Percentiles rank a stretch among this genome's conserved stretches.
These are phyloP conservation scores for Haplosporangium sp. DNA, from an alignment of 371 early-diverging fungal species.

Conservation along the genomic window DNA sequence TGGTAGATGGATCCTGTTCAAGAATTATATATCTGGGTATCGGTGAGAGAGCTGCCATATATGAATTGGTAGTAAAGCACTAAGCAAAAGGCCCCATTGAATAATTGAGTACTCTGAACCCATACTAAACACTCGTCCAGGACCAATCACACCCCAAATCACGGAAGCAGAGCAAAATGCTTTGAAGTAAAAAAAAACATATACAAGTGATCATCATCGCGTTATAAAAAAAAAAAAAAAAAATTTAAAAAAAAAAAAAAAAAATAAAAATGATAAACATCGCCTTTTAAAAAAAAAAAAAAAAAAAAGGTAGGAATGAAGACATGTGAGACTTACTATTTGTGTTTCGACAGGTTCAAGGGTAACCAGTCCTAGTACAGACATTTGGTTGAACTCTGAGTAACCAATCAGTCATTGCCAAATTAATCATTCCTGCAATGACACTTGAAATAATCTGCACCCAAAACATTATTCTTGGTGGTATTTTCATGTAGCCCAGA, in stretches of 20 bases:
- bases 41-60: conserved; percentile 27
- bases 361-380: conserved; percentile 60
- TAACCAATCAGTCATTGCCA: conserved; percentile 72
- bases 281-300: no score
- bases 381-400: conserved; percentile 70
- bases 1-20: conserved; percentile 72
- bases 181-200: no score
- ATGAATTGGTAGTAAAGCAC: conserved; percentile 12
- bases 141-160: conserved; percentile 85
- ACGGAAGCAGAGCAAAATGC: conserved; percentile 63
- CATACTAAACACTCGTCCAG: conserved; percentile 39
- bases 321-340: conserved; percentile 40
- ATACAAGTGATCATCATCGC: no score
- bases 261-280: no score
- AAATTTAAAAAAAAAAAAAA: no score
- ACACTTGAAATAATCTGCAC: conserved; percentile 63
- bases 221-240: no score
- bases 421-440: conserved; percentile 61
- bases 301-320: no score
- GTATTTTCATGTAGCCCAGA: conserved; percentile 63
- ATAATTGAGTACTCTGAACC: conserved; percentile 23
- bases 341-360: conserved; percentile 74
- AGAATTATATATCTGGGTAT: conserved; percentile 60
- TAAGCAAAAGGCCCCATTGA: conserved; percentile 60
- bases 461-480: conserved; percentile 63